Base-by-base conservation (phyloP, 371 early-diverging fungal genomes). In the Syncephalastrum sp. region DNA sequence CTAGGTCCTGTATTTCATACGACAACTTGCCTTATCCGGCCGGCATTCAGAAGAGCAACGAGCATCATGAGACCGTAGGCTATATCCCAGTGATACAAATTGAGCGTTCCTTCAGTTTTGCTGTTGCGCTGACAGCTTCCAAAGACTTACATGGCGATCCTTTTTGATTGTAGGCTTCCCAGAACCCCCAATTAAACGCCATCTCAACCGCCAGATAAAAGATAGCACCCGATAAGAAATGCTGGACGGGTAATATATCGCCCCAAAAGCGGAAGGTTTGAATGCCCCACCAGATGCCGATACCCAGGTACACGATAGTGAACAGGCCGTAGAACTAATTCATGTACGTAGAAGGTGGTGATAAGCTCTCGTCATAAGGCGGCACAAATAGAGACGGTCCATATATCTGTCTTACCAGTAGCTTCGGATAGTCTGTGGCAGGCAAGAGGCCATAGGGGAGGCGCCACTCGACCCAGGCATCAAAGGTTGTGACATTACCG, bases 181-280 rank as follows among this genome's bases (percentile, higher is more conserved):
- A 90, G 68, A 82, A 92, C 13, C 90, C 90, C 79, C 87, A 93
- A 67, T 93, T 91, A 68, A 92, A 83, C 3, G 90, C 91, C 92
- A 92, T 94, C 61, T 94, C 95, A 5, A 91, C 71, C 53, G 90
- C 84, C 61, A 95, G 70, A 63, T 91, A 92, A 24, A 91, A 78
- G 25, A 94, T 88, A 19, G 92, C 88, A 4, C 84, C 88, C 0
- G 90, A 84, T 13, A 95, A 84, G 67, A 90, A 93, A 70, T 93
- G 89, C 79, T 86, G 97, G 15, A 96, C 85, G 5, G 90, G 89
- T 59, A 95, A 65, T 56, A 96, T 86, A 65, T 95, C 96, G 5
- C 75, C 66, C 91, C 96, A 92, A 61, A 90, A 83, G 51, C 81
- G 75, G 57, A 87, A 89, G 13, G 87, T 85, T 56, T 87, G 72